Percentiles rank a stretch among this genome's conserved stretches.
Evolutionary conservation across 2,329 filamentous ascomycete genomes (phyloP).

Genomic region (Alternaria solani): DNA sequence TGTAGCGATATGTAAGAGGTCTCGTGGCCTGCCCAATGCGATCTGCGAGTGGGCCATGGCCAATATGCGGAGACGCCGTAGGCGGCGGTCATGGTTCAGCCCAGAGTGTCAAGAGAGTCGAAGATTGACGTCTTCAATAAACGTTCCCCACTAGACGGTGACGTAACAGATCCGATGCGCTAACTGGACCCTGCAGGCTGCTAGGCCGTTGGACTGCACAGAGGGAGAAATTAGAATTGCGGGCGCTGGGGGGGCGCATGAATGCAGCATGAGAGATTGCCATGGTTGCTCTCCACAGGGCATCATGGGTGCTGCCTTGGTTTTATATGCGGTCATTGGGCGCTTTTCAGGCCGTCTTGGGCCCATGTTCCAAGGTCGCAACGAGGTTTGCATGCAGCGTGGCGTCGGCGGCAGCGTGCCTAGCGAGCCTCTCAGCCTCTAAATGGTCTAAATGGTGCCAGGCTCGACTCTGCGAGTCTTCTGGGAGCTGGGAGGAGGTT

Average conservation of each 20-base stretch:
- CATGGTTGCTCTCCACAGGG: background rate
- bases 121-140: constrained; percentile 20
- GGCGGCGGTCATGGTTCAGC: constrained; percentile 34
- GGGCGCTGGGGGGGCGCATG: constrained; percentile 12
- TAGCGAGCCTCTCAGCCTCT: constrained; percentile 26
- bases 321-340: constrained; percentile 11
- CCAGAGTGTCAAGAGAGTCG: constrained; percentile 6
- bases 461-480: constrained; percentile 13
- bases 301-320: constrained; percentile 5
- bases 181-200: constrained; percentile 24
- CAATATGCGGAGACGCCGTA: constrained; percentile 17
- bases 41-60: constrained; percentile 21
- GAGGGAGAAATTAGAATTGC: constrained; percentile 9
- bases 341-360: constrained; percentile 3
- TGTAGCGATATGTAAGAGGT: constrained; percentile 25
- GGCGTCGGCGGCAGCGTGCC: constrained; percentile 18
- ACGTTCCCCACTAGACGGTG: constrained; percentile 19
- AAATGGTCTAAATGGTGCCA: constrained; percentile 21
- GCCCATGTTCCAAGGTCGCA: constrained; percentile 20
- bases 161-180: constrained; percentile 29
- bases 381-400: constrained; percentile 22
- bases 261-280: constrained; percentile 7
- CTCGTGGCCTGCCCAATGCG: constrained; percentile 23
- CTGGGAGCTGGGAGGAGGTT: constrained; percentile 19
- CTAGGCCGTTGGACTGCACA: constrained; percentile 18